Conservation (phyloP, 345 rosid species). For the Schrenkiella parvula region DNA sequence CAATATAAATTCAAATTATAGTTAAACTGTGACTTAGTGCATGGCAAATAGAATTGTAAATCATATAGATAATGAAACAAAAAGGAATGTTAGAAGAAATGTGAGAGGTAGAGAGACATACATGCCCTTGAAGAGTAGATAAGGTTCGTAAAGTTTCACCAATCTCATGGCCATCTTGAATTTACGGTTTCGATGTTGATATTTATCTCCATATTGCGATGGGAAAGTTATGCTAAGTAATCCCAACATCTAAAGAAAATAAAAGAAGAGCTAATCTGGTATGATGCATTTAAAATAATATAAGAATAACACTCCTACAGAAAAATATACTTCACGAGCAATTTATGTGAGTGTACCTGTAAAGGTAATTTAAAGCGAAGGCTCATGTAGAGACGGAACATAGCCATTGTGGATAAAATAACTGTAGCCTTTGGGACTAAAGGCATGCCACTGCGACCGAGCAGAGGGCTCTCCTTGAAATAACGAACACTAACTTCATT, state of each 20-base stretch:
- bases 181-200: neutral
- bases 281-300: neutral
- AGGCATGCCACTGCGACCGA: constrained; percentile 57
- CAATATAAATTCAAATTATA: constrained; percentile 20
- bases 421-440: constrained; percentile 41
- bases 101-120: constrained; percentile 35
- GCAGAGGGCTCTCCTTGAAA: constrained; percentile 60
- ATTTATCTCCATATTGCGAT: neutral
- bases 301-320: neutral
- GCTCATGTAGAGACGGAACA: constrained; percentile 55
- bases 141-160: constrained; percentile 67
- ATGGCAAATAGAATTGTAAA: neutral
- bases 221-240: neutral
- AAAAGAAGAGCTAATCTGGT: neutral
- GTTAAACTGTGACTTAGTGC: neutral
- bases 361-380: constrained; percentile 50
- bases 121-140: constrained; percentile 68
- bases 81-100: neutral
- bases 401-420: constrained; percentile 44
- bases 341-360: constrained; percentile 12
- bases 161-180: constrained; percentile 48
- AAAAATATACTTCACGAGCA: neutral
- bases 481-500: constrained; percentile 37
- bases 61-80: neutral
- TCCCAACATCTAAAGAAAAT: neutral